These are phyloP conservation scores for Phytophthora tentaculata DNA, from an alignment of 352 stramenopile genomes.

Conservation along the genomic window DNA sequence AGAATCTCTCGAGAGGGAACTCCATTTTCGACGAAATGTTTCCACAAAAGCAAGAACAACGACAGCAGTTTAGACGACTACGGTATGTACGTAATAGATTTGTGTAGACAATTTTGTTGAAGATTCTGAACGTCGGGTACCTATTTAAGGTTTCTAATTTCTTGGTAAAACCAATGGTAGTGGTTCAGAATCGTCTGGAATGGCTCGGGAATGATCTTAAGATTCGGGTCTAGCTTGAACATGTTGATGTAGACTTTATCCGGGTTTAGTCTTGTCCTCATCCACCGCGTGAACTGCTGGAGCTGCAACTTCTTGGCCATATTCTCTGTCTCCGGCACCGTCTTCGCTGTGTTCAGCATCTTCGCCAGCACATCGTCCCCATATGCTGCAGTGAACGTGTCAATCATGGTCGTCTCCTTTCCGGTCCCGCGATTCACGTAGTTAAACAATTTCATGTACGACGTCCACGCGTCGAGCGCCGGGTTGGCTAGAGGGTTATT, in stretches of 20 bases:
- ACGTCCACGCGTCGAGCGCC: background rate
- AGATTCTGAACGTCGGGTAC: no score
- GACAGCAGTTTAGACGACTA: background rate
- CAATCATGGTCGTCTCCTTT: conserved; percentile 3
- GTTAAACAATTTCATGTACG: background rate
- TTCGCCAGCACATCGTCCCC: background rate
- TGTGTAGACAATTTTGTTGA: conserved; percentile 7
- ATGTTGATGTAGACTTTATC: background rate
- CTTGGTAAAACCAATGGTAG: background rate
- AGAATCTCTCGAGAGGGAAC: background rate
- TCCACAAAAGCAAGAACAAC: conserved; percentile 1
- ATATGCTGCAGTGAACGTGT: background rate
- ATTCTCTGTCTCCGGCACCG: background rate
- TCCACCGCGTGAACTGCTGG: background rate
- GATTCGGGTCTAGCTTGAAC: background rate
- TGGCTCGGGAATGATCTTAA: background rate
- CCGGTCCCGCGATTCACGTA: background rate
- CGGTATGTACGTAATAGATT: conserved; percentile 1
- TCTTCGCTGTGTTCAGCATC: background rate
- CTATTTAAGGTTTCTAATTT: background rate
- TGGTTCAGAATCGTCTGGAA: background rate
- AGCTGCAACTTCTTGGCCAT: background rate
- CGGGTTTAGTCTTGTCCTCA: background rate
- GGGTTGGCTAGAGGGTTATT: background rate
- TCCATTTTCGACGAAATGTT: conserved; percentile 1